Conservation (phyloP, 768 basidiomycete species). For the Phanerochaete carnosa region DNA sequence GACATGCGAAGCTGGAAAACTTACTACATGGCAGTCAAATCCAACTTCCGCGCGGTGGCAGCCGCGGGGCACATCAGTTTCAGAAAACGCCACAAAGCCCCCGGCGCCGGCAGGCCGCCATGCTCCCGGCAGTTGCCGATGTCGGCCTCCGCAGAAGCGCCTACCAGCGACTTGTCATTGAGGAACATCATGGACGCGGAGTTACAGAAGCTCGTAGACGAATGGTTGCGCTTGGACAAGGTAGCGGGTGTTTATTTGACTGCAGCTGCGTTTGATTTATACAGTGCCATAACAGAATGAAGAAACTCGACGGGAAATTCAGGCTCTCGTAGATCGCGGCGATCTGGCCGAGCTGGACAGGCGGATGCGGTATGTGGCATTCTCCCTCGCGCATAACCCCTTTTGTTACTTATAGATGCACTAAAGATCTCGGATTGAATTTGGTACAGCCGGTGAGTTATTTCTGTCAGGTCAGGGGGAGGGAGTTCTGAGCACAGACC, state of each 20-base stretch:
- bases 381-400: neutral
- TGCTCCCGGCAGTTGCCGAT: neutral
- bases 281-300: slow-evolving; percentile 38
- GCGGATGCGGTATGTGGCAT: slow-evolving; percentile 46
- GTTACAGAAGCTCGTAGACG: slow-evolving; percentile 42
- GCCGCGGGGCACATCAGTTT: too few species aligned
- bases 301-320: slow-evolving; percentile 46
- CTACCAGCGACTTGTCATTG: neutral
- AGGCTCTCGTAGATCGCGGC: slow-evolving; percentile 39
- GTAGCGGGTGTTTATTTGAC: slow-evolving; percentile 23
- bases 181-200: slow-evolving; percentile 11
- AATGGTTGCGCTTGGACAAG: slow-evolving; percentile 49
- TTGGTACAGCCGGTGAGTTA: slow-evolving; percentile 77
- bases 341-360: slow-evolving; percentile 48
- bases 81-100: neutral
- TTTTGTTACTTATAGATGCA: neutral
- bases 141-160: neutral
- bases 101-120: neutral
- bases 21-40: neutral
- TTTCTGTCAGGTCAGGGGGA: neutral
- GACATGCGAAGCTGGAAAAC: too few species aligned
- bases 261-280: neutral
- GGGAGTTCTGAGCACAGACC: neutral
- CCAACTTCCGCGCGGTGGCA: too few species aligned
- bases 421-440: slow-evolving; percentile 67